Base-by-base conservation (phyloP, 441 rosid species). In the Euphorbia schlechtendalii region DNA sequence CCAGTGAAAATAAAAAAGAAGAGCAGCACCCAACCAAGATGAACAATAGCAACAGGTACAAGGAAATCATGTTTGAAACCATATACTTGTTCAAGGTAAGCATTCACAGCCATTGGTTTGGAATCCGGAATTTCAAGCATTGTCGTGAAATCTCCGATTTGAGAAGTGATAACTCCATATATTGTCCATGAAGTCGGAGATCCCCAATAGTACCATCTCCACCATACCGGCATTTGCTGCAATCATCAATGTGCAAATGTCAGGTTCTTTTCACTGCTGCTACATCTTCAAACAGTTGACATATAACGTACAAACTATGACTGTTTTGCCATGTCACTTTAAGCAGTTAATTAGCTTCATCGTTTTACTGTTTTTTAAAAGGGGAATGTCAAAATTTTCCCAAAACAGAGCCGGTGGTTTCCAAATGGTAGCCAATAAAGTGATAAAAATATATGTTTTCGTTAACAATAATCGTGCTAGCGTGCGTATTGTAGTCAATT, bases 151-250 rank as follows among this genome's bases (percentile, higher is more conserved):
- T 81, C 84, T 20, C 80, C 82, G 43, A 53, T 81, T 46, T 81
- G 83, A 5, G 87, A 79, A 38, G 38, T 69, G 14, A 73, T 2
- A 68, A 81, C 51, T 22, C 87, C 88, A 20, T 83, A 75, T 69
- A 83, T 41, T 2, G 80, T 79, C 88, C 85, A 83, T 12, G 85
- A 49, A 1, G 74, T 15, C 0, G 88, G 88, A 41, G 76, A 62
- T 11, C 46, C 61, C 88, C 88, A 84, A 32, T 65, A 80, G 67
- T 81, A 80, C 88, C 88, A 84, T 59, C 84, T 74, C 86, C 86
- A 84, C 88, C 88, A 83, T 15, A 73, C 27, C 0, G 86, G 89
- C n/a, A 84, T 74, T 20, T 64, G 64, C 86, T 81, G 83, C 73
- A 65, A 43, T 25, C 5, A 6, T 38, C 5, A n/a, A n/a, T n/a